Evolutionary conservation across 352 stramenopile genomes (phyloP).

Genomic region (Blastocystis sp.): DNA sequence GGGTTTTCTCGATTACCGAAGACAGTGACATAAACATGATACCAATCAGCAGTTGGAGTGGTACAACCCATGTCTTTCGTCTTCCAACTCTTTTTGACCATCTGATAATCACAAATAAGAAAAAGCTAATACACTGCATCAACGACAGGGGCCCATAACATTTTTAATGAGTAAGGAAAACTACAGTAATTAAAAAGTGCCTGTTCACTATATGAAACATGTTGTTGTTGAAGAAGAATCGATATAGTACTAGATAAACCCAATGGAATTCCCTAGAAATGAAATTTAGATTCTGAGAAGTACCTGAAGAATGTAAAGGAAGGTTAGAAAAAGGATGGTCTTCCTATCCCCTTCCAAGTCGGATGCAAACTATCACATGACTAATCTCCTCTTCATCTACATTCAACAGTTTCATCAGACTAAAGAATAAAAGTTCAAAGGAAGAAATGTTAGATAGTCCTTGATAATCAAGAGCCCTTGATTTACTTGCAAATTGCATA

Average conservation of each 20-base stretch:
- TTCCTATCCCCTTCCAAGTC: constrained; percentile 16
- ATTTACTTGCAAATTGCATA: background rate
- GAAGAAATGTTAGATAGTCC: background rate
- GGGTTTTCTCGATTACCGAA: constrained; percentile 26
- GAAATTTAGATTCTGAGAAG: background rate
- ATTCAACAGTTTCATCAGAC: background rate
- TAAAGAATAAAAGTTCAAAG: background rate
- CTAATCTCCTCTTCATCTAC: background rate
- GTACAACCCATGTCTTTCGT: constrained; percentile 80
- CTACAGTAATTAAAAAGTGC: constrained; percentile 84
- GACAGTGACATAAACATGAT: constrained; percentile 77
- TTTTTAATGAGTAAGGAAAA: constrained; percentile 84
- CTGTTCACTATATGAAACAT: constrained; percentile 80
- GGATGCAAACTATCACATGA: background rate
- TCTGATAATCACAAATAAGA: constrained; percentile 30
- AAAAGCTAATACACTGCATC: constrained; percentile 73
- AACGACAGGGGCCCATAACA: constrained; percentile 84
- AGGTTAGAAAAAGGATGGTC: constrained; percentile 77
- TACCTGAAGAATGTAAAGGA: constrained; percentile 82
- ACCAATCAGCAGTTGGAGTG: constrained; percentile 80
- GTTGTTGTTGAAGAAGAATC: constrained; percentile 84
- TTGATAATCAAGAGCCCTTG: background rate
- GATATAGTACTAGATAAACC: constrained; percentile 82
- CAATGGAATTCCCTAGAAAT: constrained; percentile 78
- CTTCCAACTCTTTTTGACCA: constrained; percentile 27